These are phyloP conservation scores for Claviceps lovelessii DNA, from an alignment of 2,329 filamentous ascomycete species.

Conservation along the genomic window DNA sequence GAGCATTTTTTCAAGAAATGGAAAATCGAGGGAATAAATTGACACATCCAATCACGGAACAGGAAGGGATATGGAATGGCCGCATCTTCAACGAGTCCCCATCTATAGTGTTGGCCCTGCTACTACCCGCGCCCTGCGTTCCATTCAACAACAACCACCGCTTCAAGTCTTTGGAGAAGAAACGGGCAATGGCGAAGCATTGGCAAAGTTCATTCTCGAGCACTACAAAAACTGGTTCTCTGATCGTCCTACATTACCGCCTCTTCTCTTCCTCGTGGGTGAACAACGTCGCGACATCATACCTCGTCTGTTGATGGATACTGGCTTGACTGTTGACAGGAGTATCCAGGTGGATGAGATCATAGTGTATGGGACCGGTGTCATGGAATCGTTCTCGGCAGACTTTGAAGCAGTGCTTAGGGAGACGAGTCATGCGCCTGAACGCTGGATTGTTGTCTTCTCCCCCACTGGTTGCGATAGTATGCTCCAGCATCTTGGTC, in stretches of 20 bases:
- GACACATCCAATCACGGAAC: not conserved
- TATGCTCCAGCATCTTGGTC: constrained; percentile 39
- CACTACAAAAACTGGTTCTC: constrained; percentile 52
- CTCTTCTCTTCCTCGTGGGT: constrained; percentile 75
- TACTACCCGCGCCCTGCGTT: constrained; percentile 58
- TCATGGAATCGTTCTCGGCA: constrained; percentile 62
- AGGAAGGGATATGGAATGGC: constrained; percentile 15
- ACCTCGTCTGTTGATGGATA: constrained; percentile 58
- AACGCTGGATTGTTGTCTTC: constrained; percentile 64
- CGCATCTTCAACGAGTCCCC: constrained; percentile 40
- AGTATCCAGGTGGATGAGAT: constrained; percentile 61
- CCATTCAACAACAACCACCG: constrained; percentile 32
- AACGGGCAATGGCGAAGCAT: constrained; percentile 68
- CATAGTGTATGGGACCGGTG: constrained; percentile 74
- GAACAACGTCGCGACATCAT: constrained; percentile 85
- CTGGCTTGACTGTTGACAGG: constrained; percentile 29
- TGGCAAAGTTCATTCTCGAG: constrained; percentile 63
- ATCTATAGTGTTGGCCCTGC: constrained; percentile 72
- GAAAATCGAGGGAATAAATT: not conserved
- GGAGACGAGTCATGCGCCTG: constrained; percentile 23
- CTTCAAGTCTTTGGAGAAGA: constrained; percentile 62
- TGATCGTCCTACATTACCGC: constrained; percentile 32
- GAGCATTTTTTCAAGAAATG: not conserved
- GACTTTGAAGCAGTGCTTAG: constrained; percentile 45
- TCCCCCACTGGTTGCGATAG: constrained; percentile 51